These are phyloP conservation scores for Aspergillus persii DNA, from an alignment of 2,329 filamentous ascomycete species.

Conservation along the genomic window DNA sequence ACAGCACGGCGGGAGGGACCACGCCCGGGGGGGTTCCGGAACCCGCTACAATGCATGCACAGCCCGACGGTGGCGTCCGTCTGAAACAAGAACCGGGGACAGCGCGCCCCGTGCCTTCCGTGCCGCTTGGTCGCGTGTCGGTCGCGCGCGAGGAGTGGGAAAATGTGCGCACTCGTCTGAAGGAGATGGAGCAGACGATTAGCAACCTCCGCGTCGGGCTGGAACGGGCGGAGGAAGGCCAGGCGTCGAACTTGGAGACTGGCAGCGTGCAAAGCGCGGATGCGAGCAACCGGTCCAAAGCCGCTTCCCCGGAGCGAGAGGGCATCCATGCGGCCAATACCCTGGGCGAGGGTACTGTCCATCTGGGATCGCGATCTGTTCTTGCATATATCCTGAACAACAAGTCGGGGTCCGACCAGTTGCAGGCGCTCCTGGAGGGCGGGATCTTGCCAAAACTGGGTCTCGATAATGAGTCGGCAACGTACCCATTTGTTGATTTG, in stretches of 20 bases:
- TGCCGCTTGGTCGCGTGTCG: slow-evolving; percentile 28
- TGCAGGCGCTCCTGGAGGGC: slow-evolving; percentile 58
- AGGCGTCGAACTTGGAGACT: slow-evolving; percentile 24
- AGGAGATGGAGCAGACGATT: slow-evolving; percentile 45
- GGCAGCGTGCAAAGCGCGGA: slow-evolving; percentile 32
- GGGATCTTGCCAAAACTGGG: slow-evolving; percentile 62
- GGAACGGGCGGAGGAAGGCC: slow-evolving; percentile 36
- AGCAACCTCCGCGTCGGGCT: slow-evolving; percentile 39
- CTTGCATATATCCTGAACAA: slow-evolving; percentile 59
- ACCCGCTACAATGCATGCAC: slow-evolving; percentile 11
- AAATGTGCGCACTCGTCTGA: slow-evolving; percentile 40
- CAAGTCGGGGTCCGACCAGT: slow-evolving; percentile 48
- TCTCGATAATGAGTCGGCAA: slow-evolving; percentile 63
- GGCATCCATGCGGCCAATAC: slow-evolving; percentile 62
- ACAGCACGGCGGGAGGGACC: slow-evolving; percentile 19
- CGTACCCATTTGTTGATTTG: slow-evolving; percentile 64
- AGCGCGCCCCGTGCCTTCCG: slow-evolving; percentile 8
- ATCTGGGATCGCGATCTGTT: slow-evolving; percentile 61
- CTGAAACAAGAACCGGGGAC: slow-evolving; percentile 25
- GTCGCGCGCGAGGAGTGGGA: slow-evolving; percentile 46
- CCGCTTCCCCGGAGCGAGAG: slow-evolving; percentile 45
- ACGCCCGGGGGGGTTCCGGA: slow-evolving; percentile 4
- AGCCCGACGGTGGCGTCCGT: slow-evolving; percentile 21
- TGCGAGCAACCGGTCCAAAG: slow-evolving; percentile 32
- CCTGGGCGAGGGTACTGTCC: slow-evolving; percentile 58